Evolutionary conservation across 2,329 filamentous ascomycete species (phyloP).

Genomic region (Nemania diffusa): DNA sequence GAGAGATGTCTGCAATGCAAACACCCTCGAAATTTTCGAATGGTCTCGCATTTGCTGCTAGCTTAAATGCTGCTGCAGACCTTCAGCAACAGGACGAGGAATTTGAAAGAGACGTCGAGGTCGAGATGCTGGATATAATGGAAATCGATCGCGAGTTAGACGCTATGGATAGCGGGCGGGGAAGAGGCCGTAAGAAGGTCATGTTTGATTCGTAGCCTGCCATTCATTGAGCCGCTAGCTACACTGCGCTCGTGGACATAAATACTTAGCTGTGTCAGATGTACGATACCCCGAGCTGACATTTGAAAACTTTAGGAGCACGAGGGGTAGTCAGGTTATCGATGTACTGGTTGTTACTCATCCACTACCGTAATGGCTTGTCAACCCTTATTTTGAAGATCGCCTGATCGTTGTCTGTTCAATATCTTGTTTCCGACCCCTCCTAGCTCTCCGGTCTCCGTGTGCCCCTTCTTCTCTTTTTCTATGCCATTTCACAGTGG

Average conservation of each 20-base stretch:
- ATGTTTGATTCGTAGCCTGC: conserved; percentile 59
- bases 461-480: conserved; percentile 18
- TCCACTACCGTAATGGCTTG: neutral
- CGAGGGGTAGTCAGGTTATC: conserved; percentile 9
- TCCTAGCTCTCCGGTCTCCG: neutral
- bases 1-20: conserved; percentile 40
- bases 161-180: conserved; percentile 62
- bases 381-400: neutral
- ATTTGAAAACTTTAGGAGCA: conserved; percentile 25
- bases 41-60: conserved; percentile 63
- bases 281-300: conserved; percentile 39
- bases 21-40: conserved; percentile 45
- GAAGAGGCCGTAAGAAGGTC: conserved; percentile 61
- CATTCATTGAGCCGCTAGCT: neutral
- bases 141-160: conserved; percentile 71
- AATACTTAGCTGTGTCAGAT: conserved; percentile 18
- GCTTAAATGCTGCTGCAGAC: conserved; percentile 64
- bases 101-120: conserved; percentile 63
- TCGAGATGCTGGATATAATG: conserved; percentile 72
- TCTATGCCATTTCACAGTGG: neutral
- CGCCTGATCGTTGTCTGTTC: neutral
- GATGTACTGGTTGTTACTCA: conserved; percentile 8
- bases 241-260: conserved; percentile 2
- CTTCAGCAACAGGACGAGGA: conserved; percentile 56
- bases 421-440: neutral